Evolutionary conservation across 129 eudicot genomes (phyloP).

Genomic region (Gnaphalium uliginosum): DNA sequence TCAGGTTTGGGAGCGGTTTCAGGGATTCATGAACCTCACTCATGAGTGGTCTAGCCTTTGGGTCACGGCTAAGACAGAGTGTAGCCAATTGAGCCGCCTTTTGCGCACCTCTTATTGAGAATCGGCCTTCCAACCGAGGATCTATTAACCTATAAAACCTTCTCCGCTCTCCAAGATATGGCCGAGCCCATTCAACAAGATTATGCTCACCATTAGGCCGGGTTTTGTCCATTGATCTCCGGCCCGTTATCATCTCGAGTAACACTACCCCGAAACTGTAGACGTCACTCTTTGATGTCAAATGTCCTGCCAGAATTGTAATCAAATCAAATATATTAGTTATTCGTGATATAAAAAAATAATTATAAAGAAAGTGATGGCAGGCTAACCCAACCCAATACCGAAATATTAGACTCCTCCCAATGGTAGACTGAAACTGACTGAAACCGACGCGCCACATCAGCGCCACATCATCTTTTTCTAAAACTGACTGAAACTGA

Average conservation of each 20-base stretch:
- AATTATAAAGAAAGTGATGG: not conserved
- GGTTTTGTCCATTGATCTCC: slow-evolving; percentile 84
- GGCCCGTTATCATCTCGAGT: slow-evolving; percentile 69
- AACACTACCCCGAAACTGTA: slow-evolving; percentile 82
- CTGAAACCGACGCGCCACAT: too few species aligned
- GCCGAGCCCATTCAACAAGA: slow-evolving; percentile 82
- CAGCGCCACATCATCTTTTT: too few species aligned
- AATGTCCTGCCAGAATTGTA: slow-evolving; percentile 56
- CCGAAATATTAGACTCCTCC: too few species aligned
- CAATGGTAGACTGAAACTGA: too few species aligned
- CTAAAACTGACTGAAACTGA: too few species aligned
- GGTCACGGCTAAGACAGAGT: slow-evolving; percentile 70
- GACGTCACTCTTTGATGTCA: slow-evolving; percentile 85
- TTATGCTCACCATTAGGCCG: slow-evolving; percentile 78
- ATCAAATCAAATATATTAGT: not conserved
- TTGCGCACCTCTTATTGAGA: slow-evolving; percentile 78
- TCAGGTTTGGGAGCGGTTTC: slow-evolving; percentile 62
- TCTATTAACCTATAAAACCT: slow-evolving; percentile 65
- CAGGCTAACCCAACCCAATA: not conserved
- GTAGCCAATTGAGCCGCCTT: slow-evolving; percentile 74
- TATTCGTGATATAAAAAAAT: too few species aligned
- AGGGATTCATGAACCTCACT: slow-evolving; percentile 67
- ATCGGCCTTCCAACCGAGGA: slow-evolving; percentile 76
- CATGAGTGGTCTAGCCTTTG: slow-evolving; percentile 72
- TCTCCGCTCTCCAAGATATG: slow-evolving; percentile 59